These are phyloP conservation scores for Aspergillus egyptiacus DNA, from an alignment of 495 filamentous ascomycete species.

Conservation along the genomic window DNA sequence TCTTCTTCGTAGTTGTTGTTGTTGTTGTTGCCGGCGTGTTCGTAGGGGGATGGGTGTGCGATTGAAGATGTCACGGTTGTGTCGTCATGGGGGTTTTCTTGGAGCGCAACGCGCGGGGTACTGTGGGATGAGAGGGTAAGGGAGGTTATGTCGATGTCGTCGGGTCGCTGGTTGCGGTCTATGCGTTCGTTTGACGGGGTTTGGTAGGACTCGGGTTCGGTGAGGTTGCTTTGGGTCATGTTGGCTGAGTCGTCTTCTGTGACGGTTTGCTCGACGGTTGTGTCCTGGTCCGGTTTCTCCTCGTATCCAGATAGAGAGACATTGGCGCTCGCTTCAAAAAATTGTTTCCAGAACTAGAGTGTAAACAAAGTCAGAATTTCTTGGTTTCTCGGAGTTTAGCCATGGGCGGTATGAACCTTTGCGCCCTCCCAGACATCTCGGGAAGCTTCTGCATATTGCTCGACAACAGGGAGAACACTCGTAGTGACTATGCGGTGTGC, in stretches of 20 bases:
- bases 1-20: conserved; percentile 31
- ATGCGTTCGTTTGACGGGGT: conserved; percentile 30
- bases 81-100: conserved; percentile 43
- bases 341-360: conserved; percentile 89
- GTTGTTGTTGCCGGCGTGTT: conserved; percentile 29
- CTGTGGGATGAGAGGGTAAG: conserved; percentile 50
- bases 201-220: conserved; percentile 31
- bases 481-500: conserved; percentile 94
- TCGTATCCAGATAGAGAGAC: conserved; percentile 96
- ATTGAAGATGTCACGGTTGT: conserved; percentile 54
- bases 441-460: conserved; percentile 92
- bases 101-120: conserved; percentile 48
- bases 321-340: conserved; percentile 97
- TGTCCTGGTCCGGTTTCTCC: conserved; percentile 56
- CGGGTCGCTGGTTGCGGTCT: conserved; percentile 33
- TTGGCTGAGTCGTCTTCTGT: conserved; percentile 47
- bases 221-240: conserved; percentile 33
- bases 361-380: no score
- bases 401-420: conserved; percentile 51
- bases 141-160: conserved; percentile 46
- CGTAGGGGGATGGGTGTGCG: conserved; percentile 43
- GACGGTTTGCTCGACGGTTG: conserved; percentile 40
- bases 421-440: conserved; percentile 94
- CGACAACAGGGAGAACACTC: conserved; percentile 89
- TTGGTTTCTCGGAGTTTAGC: not conserved